These are phyloP conservation scores for Diaporthe sp. DNA, from an alignment of 2,329 filamentous ascomycete genomes.

Conservation along the genomic window DNA sequence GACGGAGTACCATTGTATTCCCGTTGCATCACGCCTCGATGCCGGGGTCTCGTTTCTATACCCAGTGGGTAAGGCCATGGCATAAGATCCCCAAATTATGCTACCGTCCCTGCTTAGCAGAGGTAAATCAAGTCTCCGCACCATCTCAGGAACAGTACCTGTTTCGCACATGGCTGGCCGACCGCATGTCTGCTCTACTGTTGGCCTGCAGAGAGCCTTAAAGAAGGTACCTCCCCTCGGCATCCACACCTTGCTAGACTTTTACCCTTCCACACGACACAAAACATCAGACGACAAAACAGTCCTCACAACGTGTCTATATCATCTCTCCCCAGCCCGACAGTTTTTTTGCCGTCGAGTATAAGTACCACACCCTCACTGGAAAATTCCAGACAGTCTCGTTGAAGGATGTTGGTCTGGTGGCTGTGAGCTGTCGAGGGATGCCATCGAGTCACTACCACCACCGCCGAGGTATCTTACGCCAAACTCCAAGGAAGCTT, in stretches of 20 bases:
- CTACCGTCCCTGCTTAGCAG: conserved; percentile 65
- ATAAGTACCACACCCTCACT: conserved; percentile 1
- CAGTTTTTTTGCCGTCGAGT: background rate
- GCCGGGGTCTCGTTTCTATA: conserved; percentile 65
- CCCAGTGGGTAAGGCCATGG: conserved; percentile 64
- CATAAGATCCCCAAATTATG: conserved; percentile 74
- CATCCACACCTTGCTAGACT: conserved; percentile 50
- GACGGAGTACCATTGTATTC: conserved; percentile 41
- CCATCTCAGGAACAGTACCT: conserved; percentile 61
- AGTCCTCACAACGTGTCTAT: conserved; percentile 17
- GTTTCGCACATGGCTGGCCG: conserved; percentile 62
- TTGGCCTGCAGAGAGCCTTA: conserved; percentile 57
- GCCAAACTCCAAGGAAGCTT: conserved; percentile 34
- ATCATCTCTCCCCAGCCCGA: background rate
- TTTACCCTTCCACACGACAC: conserved; percentile 52
- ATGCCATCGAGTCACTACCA: conserved; percentile 27
- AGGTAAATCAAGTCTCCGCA: conserved; percentile 59
- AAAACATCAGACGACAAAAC: conserved; percentile 64
- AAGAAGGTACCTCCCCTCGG: conserved; percentile 57
- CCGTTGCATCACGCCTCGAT: conserved; percentile 59
- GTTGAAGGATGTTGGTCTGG: conserved; percentile 37
- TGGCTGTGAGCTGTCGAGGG: conserved; percentile 32
- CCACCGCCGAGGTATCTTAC: conserved; percentile 40
- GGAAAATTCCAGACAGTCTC: conserved; percentile 33
- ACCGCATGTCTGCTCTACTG: conserved; percentile 63